Conservation (phyloP, 2,329 filamentous ascomycete species). For the Emmonsiellopsis sp. region DNA sequence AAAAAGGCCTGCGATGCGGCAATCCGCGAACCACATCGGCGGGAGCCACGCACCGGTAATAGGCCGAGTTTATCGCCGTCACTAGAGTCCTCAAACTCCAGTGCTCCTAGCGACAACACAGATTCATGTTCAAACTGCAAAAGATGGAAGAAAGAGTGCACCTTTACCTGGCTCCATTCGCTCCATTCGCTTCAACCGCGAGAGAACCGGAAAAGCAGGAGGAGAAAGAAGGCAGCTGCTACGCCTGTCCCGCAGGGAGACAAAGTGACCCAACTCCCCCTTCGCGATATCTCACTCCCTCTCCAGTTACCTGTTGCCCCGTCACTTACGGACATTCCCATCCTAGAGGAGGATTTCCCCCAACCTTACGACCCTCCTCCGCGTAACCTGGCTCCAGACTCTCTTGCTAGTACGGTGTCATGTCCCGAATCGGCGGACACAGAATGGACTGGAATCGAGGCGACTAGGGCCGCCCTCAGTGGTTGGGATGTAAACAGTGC, state of each 20-base stretch:
- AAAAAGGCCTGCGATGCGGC: slow-evolving; percentile 37
- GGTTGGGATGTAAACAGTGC: neutral
- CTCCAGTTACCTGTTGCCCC: no score
- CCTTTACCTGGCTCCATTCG: slow-evolving; percentile 36
- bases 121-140: slow-evolving; percentile 33
- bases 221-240: neutral
- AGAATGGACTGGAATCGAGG: neutral
- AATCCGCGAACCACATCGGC: slow-evolving; percentile 11
- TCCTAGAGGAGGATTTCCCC: neutral
- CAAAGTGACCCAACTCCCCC: neutral
- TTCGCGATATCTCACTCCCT: neutral
- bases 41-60: slow-evolving; percentile 1
- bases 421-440: neutral
- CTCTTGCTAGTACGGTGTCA: neutral
- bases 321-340: neutral
- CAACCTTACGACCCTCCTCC: neutral
- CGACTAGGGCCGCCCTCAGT: neutral
- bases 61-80: neutral
- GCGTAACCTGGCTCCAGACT: neutral
- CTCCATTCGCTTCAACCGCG: slow-evolving; percentile 20
- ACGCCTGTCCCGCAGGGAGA: neutral
- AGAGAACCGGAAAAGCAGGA: slow-evolving; percentile 9
- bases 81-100: slow-evolving; percentile 2
- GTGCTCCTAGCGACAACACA: neutral
- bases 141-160: slow-evolving; percentile 36